Percentiles rank a stretch among this genome's conserved stretches.
These are phyloP conservation scores for Yarrowia keelungensis DNA, from an alignment of 805 yeast genomes.

Conservation along the genomic window DNA sequence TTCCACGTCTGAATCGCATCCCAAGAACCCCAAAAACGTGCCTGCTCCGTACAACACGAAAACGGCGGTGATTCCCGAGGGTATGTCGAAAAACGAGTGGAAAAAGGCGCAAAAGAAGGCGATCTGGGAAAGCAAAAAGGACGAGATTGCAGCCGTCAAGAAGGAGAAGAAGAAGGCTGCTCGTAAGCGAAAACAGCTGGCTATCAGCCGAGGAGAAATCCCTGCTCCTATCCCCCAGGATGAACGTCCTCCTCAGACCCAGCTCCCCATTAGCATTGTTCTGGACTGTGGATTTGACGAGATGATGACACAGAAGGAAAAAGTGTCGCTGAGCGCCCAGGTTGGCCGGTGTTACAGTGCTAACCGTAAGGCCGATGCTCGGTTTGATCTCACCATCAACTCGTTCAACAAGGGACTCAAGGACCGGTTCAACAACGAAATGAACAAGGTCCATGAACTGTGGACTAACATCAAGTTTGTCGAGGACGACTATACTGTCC, in stretches of 20 bases:
- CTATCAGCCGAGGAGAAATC: slow-evolving; percentile 47
- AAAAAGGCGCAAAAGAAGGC: slow-evolving; percentile 69
- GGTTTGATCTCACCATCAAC: slow-evolving; percentile 65
- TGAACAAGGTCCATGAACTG: slow-evolving; percentile 60
- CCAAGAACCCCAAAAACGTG: slow-evolving; percentile 1
- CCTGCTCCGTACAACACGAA: slow-evolving; percentile 38
- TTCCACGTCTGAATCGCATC: neutral
- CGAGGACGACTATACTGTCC: slow-evolving; percentile 52
- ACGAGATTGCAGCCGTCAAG: slow-evolving; percentile 60
- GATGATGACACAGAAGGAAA: slow-evolving; percentile 77
- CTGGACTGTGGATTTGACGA: slow-evolving; percentile 93
- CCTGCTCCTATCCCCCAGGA: slow-evolving; percentile 41
- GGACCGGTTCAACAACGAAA: slow-evolving; percentile 68
- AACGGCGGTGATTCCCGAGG: slow-evolving; percentile 63
- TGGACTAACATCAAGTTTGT: slow-evolving; percentile 73
- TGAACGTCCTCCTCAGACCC: slow-evolving; percentile 40
- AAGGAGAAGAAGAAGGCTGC: slow-evolving; percentile 57
- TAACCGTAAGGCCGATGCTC: slow-evolving; percentile 65
- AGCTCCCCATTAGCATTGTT: slow-evolving; percentile 62
- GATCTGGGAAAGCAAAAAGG: slow-evolving; percentile 69
- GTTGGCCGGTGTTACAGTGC: slow-evolving; percentile 82
- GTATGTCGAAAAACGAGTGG: slow-evolving; percentile 87
- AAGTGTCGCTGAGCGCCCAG: slow-evolving; percentile 76
- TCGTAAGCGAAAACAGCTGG: slow-evolving; percentile 26
- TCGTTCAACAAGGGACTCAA: slow-evolving; percentile 71